Conservation (phyloP, 1,284 basidiomycete species). For the Sporisorium scitamineum region DNA sequence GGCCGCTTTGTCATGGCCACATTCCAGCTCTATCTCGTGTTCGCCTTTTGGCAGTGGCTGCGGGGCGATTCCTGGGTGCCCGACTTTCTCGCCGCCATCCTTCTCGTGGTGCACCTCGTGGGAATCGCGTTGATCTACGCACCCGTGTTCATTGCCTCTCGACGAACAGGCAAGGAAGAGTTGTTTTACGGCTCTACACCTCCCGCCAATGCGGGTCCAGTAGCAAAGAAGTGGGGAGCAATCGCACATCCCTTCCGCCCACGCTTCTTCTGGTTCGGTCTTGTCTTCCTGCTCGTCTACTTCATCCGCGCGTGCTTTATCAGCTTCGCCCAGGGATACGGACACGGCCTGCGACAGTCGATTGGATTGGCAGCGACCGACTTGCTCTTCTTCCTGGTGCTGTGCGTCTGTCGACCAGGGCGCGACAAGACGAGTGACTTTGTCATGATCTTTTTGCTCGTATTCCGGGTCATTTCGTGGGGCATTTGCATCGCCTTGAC, state of each 20-base stretch:
- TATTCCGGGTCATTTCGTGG: slow-evolving; percentile 62
- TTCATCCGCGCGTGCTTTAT: slow-evolving; percentile 63
- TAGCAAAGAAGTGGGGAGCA: slow-evolving; percentile 50
- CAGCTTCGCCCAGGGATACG: slow-evolving; percentile 53
- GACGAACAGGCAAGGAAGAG: slow-evolving; percentile 22
- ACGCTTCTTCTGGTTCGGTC: slow-evolving; percentile 60
- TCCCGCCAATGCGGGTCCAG: slow-evolving; percentile 37
- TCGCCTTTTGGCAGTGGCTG: slow-evolving; percentile 66
- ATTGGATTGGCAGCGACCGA: slow-evolving; percentile 64
- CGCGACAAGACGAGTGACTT: slow-evolving; percentile 61
- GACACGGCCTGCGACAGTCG: slow-evolving; percentile 60
- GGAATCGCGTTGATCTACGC: slow-evolving; percentile 46
- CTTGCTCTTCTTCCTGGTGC: slow-evolving; percentile 57
- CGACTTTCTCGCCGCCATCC: slow-evolving; percentile 58
- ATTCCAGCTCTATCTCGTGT: slow-evolving; percentile 51
- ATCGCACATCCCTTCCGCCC: slow-evolving; percentile 61
- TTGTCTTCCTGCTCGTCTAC: slow-evolving; percentile 56
- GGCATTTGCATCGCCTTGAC: slow-evolving; percentile 63
- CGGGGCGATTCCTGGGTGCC: slow-evolving; percentile 62
- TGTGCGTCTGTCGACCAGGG: slow-evolving; percentile 60
- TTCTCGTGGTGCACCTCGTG: slow-evolving; percentile 44
- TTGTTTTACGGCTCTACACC: slow-evolving; percentile 56
- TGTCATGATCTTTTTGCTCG: slow-evolving; percentile 60
- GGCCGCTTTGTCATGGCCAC: slow-evolving; percentile 42
- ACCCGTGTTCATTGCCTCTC: slow-evolving; percentile 51